Percentiles rank a stretch among this genome's conserved stretches.
Evolutionary conservation across 352 stramenopile genomes (phyloP).

Genomic region (Globisporangium emineosum): DNA sequence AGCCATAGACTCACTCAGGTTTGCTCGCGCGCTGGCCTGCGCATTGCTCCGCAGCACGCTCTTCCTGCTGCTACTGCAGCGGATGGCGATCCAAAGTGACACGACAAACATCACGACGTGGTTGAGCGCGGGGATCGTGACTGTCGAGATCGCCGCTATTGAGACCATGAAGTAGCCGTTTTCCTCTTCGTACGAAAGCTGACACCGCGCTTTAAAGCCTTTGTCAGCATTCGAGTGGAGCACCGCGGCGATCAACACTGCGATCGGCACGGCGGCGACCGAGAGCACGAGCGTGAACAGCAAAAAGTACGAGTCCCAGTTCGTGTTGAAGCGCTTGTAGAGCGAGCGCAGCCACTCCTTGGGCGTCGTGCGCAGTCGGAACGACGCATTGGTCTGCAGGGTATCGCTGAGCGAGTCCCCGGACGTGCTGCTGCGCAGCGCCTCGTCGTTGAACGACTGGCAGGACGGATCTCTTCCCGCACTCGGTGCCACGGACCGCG

Average conservation of each 20-base stretch:
- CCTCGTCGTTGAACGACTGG: conserved; percentile 23
- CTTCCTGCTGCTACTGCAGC: conserved; percentile 77
- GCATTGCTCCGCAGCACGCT: conserved; percentile 55
- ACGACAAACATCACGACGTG: conserved; percentile 69
- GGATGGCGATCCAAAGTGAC: conserved; percentile 57
- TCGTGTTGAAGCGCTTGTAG: conserved; percentile 53
- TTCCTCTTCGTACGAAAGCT: conserved; percentile 26
- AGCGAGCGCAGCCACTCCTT: conserved; percentile 31
- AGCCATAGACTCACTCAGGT: conserved; percentile 42
- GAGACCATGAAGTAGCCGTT: conserved; percentile 25
- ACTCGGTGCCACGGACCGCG: conserved; percentile 3
- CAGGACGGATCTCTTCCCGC: conserved; percentile 21
- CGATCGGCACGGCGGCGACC: conserved; percentile 45
- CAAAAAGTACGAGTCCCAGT: conserved; percentile 76
- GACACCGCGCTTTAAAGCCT: conserved; percentile 41
- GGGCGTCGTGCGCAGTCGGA: conserved; percentile 6
- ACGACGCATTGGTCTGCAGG: conserved; percentile 10
- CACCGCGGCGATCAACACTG: conserved; percentile 31
- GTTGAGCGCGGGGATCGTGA: conserved; percentile 63
- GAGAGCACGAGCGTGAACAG: conserved; percentile 51
- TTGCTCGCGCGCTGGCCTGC: conserved; percentile 56
- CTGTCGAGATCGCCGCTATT: conserved; percentile 40
- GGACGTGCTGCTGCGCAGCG: conserved; percentile 13
- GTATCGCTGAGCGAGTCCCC: conserved; percentile 16
- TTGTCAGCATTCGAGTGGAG: conserved; percentile 29